These are phyloP conservation scores for Yamadazyma atlantica DNA, from an alignment of 1,139 yeast genomes.

Conservation along the genomic window DNA sequence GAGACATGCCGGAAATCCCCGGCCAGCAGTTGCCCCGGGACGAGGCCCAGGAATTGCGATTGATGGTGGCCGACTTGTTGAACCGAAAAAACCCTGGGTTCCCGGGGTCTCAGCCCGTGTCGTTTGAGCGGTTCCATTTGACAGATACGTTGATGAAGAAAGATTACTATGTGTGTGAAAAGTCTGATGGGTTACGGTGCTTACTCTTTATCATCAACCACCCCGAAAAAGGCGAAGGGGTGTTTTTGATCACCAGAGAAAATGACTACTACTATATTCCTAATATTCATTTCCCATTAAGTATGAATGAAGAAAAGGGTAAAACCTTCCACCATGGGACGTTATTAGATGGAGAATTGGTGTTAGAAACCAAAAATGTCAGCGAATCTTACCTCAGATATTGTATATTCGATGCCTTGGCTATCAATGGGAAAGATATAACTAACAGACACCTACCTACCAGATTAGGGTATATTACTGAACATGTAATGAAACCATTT, in stretches of 20 bases:
- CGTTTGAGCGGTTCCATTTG: slow-evolving; percentile 77
- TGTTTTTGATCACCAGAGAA: slow-evolving; percentile 77
- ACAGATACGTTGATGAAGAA: slow-evolving; percentile 55
- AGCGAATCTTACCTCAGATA: slow-evolving; percentile 59
- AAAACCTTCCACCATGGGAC: slow-evolving; percentile 79
- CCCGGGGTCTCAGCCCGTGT: slow-evolving; percentile 95
- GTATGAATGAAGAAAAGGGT: slow-evolving; percentile 46
- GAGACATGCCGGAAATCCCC: slow-evolving; percentile 81
- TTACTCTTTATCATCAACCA: slow-evolving; percentile 67
- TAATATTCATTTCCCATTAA: slow-evolving; percentile 77
- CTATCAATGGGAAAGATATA: slow-evolving; percentile 72
- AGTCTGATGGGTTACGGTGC: slow-evolving; percentile 90
- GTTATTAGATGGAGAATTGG: slow-evolving; percentile 86
- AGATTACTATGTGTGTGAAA: slow-evolving; percentile 88
- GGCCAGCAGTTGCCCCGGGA: slow-evolving; percentile 74
- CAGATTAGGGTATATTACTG: slow-evolving; percentile 84
- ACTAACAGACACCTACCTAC: slow-evolving; percentile 72
- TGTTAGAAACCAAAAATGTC: slow-evolving; percentile 55
- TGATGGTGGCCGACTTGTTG: slow-evolving; percentile 68
- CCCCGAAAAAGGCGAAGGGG: slow-evolving; percentile 71
- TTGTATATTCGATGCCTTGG: slow-evolving; percentile 88
- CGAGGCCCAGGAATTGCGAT: slow-evolving; percentile 65
- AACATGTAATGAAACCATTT: slow-evolving; percentile 80
- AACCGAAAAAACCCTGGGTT: slow-evolving; percentile 53
- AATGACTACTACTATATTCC: slow-evolving; percentile 83